phyloP scores from a whole-genome alignment of 129 eudicot genomes.

The Flaveria bidentis region DNA sequence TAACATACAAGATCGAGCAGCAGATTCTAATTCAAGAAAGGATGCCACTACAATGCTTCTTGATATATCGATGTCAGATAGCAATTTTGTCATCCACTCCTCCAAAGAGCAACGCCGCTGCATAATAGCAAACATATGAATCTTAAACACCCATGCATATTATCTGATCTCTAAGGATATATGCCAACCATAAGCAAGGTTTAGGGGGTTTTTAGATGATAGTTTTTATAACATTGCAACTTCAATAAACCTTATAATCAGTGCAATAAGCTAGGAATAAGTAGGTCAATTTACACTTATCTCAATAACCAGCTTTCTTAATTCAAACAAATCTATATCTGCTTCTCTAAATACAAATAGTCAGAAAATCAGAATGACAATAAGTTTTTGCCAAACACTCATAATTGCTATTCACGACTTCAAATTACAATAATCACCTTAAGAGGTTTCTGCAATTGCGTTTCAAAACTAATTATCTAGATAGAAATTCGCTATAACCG shows the following conservation, averaged over 20 bases:
- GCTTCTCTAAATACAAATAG: background rate
- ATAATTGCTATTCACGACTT: background rate
- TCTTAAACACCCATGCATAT: slow-evolving; percentile 4
- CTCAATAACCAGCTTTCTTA: slow-evolving; percentile 3
- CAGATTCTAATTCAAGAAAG: slow-evolving; percentile 92
- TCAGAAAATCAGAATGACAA: background rate
- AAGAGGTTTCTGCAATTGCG: background rate
- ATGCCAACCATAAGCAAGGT: background rate
- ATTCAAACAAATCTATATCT: background rate
- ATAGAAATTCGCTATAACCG: background rate
- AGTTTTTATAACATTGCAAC: background rate
- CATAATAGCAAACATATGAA: slow-evolving; percentile 23
- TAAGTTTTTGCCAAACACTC: background rate
- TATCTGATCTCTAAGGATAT: background rate
- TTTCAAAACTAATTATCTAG: background rate
- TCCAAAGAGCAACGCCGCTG: slow-evolving; percentile 90
- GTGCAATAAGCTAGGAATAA: background rate
- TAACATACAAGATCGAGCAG: slow-evolving; percentile 92
- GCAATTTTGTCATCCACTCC: slow-evolving; percentile 83
- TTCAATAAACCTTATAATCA: background rate
- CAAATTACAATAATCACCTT: background rate
- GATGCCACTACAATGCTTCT: slow-evolving; percentile 90
- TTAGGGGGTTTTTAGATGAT: background rate
- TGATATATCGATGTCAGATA: slow-evolving; percentile 87
- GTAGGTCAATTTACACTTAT: background rate